Conservation (phyloP, 495 filamentous ascomycete genomes). For the Penicillium maclennaniae region DNA sequence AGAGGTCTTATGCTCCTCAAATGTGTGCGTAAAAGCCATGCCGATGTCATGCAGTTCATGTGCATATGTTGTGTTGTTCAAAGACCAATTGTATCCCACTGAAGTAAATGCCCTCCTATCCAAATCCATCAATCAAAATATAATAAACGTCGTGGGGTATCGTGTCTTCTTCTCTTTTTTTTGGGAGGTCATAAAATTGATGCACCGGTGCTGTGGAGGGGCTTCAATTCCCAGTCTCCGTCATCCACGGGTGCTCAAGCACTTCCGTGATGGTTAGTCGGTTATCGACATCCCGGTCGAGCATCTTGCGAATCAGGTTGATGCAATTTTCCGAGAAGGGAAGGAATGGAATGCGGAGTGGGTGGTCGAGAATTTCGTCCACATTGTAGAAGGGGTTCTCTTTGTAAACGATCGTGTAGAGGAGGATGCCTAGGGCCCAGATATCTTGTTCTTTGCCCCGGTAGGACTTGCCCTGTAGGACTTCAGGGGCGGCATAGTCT, state of each 20-base stretch:
- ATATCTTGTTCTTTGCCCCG: conserved; percentile 96
- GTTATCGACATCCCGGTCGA: conserved; percentile 80
- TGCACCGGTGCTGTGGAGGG: neutral
- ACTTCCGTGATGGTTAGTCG: conserved; percentile 80
- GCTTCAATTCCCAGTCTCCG: conserved; percentile 22
- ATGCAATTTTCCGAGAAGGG: conserved; percentile 86
- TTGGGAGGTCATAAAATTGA: conserved; percentile 14
- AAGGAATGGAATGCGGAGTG: conserved; percentile 84
- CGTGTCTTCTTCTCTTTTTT: conserved; percentile 26
- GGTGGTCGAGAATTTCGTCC: conserved; percentile 98
- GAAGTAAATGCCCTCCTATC: conserved; percentile 7
- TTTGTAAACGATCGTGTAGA: conserved; percentile 99
- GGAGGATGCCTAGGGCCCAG: conserved; percentile 95
- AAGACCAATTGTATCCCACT: neutral
- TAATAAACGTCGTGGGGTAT: conserved; percentile 32
- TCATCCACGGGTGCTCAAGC: conserved; percentile 77
- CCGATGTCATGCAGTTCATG: neutral
- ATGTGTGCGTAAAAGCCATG: neutral
- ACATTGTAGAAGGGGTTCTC: conserved; percentile 99
- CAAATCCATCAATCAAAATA: conserved; percentile 19
- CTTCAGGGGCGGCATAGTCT: conserved; percentile 98
- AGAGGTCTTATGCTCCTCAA: neutral
- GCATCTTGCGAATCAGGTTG: conserved; percentile 83
- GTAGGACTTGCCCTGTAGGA: conserved; percentile 89
- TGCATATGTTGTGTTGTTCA: neutral